These are phyloP conservation scores for Blastomyces emzantsi DNA, from an alignment of 2,329 filamentous ascomycete genomes.

Conservation along the genomic window DNA sequence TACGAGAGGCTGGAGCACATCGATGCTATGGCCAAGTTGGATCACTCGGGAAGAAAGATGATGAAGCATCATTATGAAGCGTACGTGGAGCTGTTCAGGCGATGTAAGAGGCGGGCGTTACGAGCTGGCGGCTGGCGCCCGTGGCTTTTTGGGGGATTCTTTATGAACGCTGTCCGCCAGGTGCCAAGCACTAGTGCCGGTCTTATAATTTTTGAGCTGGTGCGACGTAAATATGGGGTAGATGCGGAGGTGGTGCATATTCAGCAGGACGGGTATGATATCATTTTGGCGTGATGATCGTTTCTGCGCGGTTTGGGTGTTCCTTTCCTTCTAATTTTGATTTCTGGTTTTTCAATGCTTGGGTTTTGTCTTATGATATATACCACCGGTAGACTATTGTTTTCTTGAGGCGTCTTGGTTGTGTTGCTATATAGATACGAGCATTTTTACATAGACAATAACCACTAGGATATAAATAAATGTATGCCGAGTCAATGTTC, in stretches of 20 bases:
- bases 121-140: conserved; percentile 45
- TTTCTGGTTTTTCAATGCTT: background rate
- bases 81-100: conserved; percentile 51
- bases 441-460: background rate
- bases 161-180: conserved; percentile 48
- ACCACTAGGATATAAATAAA: background rate
- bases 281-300: conserved; percentile 42
- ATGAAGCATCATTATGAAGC: conserved; percentile 50
- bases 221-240: conserved; percentile 51
- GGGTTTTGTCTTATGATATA: background rate
- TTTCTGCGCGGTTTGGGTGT: background rate
- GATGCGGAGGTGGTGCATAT: conserved; percentile 47
- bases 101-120: conserved; percentile 44
- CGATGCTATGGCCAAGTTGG: conserved; percentile 44
- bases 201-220: conserved; percentile 56
- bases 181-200: conserved; percentile 57
- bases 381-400: background rate
- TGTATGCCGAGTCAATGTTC: background rate
- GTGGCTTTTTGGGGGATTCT: conserved; percentile 52
- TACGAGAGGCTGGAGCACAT: conserved; percentile 51
- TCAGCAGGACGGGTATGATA: conserved; percentile 52
- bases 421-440: background rate
- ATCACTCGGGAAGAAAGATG: conserved; percentile 34
- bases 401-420: background rate
- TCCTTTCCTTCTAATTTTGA: too few species aligned